These are phyloP conservation scores for Colletotrichum endophyticum DNA, from an alignment of 2,329 filamentous ascomycete species.

Conservation along the genomic window DNA sequence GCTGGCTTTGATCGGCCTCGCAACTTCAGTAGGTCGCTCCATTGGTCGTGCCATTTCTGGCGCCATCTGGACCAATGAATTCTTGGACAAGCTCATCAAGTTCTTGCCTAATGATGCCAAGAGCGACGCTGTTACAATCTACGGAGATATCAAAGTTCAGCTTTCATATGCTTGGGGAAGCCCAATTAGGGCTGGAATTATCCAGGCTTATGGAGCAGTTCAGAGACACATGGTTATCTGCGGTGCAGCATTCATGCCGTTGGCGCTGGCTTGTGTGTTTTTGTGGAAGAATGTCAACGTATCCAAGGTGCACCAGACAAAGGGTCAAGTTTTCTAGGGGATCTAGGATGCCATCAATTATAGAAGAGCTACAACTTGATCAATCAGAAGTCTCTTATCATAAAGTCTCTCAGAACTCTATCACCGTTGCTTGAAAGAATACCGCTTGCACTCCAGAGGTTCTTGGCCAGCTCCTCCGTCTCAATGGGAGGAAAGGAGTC, in stretches of 20 bases:
- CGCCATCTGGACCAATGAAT: constrained; percentile 37
- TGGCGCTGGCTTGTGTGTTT: constrained; percentile 10
- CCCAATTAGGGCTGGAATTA: constrained; percentile 45
- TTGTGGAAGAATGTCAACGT: constrained; percentile 16
- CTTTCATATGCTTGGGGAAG: constrained; percentile 43
- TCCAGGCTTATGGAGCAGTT: constrained; percentile 50
- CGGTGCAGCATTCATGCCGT: constrained; percentile 3
- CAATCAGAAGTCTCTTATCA: not conserved
- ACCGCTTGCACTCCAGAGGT: not conserved
- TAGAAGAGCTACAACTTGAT: not conserved
- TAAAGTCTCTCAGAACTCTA: not conserved
- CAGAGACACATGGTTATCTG: constrained; percentile 46
- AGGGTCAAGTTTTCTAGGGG: constrained; percentile 11
- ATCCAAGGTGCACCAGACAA: constrained; percentile 13
- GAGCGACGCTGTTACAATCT: constrained; percentile 48
- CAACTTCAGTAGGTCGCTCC: constrained; percentile 34
- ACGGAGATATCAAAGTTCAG: constrained; percentile 36
- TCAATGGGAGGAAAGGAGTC: not conserved
- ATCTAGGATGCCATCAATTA: rapidly evolving
- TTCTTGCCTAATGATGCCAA: constrained; percentile 43
- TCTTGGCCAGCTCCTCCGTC: not conserved
- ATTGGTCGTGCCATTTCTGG: constrained; percentile 34
- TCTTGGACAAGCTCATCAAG: constrained; percentile 40
- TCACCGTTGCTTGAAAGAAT: not conserved
- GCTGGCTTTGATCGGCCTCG: constrained; percentile 34